Conservation (phyloP, 805 yeast species). For the Kuraishia floccosa region DNA sequence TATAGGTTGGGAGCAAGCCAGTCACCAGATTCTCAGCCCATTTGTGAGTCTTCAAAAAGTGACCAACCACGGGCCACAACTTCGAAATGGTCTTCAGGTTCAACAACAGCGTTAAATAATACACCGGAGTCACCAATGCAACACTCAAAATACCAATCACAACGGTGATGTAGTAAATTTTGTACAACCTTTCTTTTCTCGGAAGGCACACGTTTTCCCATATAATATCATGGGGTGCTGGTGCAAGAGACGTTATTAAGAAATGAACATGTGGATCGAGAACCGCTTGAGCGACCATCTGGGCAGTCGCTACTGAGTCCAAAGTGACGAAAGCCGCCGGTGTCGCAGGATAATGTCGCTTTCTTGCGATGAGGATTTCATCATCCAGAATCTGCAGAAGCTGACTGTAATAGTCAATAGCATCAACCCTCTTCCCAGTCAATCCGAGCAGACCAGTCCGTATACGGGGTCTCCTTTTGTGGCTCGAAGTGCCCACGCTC, state of each 20-base stretch:
- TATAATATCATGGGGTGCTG: slow-evolving; percentile 91
- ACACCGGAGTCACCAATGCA: slow-evolving; percentile 71
- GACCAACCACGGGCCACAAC: slow-evolving; percentile 77
- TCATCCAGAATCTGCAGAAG: slow-evolving; percentile 60
- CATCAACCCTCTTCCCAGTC: slow-evolving; percentile 65
- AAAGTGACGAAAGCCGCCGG: slow-evolving; percentile 91
- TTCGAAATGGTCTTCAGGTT: slow-evolving; percentile 68
- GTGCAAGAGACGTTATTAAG: slow-evolving; percentile 76
- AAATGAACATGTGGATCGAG: slow-evolving; percentile 82
- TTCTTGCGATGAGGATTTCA: slow-evolving; percentile 55
- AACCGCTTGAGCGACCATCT: slow-evolving; percentile 92
- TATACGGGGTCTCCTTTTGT: slow-evolving; percentile 46
- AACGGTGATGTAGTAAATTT: slow-evolving; percentile 53
- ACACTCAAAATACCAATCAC: slow-evolving; percentile 61
- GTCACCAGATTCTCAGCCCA: slow-evolving; percentile 78
- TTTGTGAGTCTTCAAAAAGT: slow-evolving; percentile 45
- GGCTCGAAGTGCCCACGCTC: slow-evolving; percentile 5
- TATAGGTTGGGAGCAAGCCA: slow-evolving; percentile 82
- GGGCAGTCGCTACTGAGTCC: slow-evolving; percentile 93
- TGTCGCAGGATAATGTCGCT: slow-evolving; percentile 65
- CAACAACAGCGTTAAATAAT: slow-evolving; percentile 73
- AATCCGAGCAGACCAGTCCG: slow-evolving; percentile 50
- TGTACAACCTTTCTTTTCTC: slow-evolving; percentile 54
- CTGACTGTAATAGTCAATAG: slow-evolving; percentile 66
- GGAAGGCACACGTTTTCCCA: slow-evolving; percentile 88